Base-by-base conservation (phyloP, 495 filamentous ascomycete species). In the Xylaria palmicola region DNA sequence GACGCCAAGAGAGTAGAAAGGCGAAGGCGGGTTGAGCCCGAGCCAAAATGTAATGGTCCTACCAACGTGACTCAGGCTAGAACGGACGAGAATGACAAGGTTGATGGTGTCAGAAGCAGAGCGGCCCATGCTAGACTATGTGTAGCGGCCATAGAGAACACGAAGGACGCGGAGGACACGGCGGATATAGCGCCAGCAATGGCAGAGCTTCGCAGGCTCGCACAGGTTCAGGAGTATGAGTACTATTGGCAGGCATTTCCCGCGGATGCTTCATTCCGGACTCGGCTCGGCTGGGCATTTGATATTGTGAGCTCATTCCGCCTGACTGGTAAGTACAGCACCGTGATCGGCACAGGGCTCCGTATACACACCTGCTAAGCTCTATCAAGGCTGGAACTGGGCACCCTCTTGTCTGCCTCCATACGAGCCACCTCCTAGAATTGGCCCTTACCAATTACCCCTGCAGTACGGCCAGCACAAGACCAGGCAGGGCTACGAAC, bases 201-300 rank as follows among this genome's bases (percentile, higher is more conserved):
- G 10, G 47, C 7, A 13, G 44, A 59, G 34, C 36, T 59, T 39
- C 32, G 40, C 50, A 29, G 56, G 36, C 54, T 66, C 20, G 59
- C 62, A 30, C 60, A 54, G 7, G 58, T 65, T 20, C 63, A 67
- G 6, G 68, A 71, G 24, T 69, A 69, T 30, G 82, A 83, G 45
- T 80, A 83, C 57, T 78, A 78, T 71, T 96, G 90, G 91, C 86
- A 96, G 66, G 64, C 84, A 2, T 94, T 88, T 66, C 92, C 92
- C 5, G 58, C 74, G 15, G 61, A 71, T 0, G 75, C 73, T 0
- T 71, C 76, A 3, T 79, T 92, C 47, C 58, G 67, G 12, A 81
- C 86, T 60, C 86, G 92, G 2, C 65, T 95, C 15, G 81, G 84
- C 56, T 97, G 91, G 91, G 80, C 82, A 10, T 70, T 83, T 12